A percentile compares a stretch with the other conserved stretches of the same genome.
phyloP scores from a whole-genome alignment of 139 green algal genomes.

The Coelastrella sp. region DNA sequence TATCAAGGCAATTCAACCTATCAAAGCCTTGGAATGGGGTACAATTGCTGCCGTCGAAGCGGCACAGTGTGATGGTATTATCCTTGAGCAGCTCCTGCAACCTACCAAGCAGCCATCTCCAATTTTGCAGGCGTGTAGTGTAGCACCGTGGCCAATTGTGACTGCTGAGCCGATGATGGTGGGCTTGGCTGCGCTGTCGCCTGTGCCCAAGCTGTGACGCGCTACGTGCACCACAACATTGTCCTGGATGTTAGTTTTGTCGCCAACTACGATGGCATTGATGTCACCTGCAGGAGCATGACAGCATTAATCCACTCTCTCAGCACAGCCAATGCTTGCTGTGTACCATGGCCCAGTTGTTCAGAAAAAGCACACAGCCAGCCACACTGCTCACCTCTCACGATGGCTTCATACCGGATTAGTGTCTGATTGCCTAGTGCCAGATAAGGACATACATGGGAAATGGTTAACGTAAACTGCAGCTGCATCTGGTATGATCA shows the following conservation, averaged over 20 bases:
- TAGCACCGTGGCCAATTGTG: conserved; percentile 79
- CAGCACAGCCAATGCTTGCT: neutral
- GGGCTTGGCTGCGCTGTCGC: conserved; percentile 51
- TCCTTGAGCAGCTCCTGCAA: neutral
- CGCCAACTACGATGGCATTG: conserved; percentile 88
- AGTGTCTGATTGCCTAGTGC: too few species aligned
- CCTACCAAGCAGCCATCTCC: conserved; percentile 87
- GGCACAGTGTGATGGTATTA: too few species aligned
- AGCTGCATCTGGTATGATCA: too few species aligned
- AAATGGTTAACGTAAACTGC: too few species aligned
- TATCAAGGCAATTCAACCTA: too few species aligned
- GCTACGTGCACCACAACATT: conserved; percentile 92
- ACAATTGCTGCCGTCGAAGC: too few species aligned
- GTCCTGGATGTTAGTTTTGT: conserved; percentile 93
- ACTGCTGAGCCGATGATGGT: conserved; percentile 87
- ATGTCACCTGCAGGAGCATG: conserved; percentile 83
- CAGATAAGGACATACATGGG: too few species aligned
- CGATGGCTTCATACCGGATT: too few species aligned
- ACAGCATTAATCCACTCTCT: neutral
- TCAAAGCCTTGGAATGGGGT: too few species aligned
- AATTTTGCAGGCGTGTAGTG: conserved; percentile 89
- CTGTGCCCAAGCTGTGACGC: conserved; percentile 63
- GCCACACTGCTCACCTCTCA: too few species aligned
- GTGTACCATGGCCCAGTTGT: too few species aligned
- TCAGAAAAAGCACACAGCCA: too few species aligned